Percentiles rank a stretch among this genome's conserved stretches.
These are phyloP conservation scores for Triglochin maritima DNA, from an alignment of 106 monocot genomes.

Conservation along the genomic window DNA sequence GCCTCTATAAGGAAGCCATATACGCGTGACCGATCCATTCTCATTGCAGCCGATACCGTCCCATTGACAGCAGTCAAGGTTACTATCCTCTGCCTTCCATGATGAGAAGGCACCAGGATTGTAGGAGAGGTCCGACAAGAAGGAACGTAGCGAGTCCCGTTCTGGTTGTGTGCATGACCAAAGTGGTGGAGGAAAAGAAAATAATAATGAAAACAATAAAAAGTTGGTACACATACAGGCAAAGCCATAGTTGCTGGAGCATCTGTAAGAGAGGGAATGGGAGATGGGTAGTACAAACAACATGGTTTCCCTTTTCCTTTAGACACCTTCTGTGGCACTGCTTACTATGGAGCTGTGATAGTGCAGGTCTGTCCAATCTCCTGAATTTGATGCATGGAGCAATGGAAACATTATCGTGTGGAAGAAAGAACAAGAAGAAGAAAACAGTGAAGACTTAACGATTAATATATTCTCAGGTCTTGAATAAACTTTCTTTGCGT, in stretches of 20 bases:
- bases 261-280: not conserved
- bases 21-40: constrained; percentile 10
- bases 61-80: constrained; percentile 32
- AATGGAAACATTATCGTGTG: not conserved
- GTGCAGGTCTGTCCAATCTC: not conserved
- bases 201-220: constrained; percentile 11
- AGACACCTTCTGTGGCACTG: not conserved
- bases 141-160: constrained; percentile 18
- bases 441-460: not conserved
- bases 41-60: constrained; percentile 29
- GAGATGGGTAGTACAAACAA: not conserved
- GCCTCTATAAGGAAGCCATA: constrained; percentile 28
- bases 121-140: constrained; percentile 10
- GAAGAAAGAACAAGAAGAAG: not conserved
- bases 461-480: too few species aligned
- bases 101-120: not conserved
- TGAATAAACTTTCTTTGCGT: too few species aligned
- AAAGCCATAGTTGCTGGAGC: not conserved
- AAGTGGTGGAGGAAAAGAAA: not conserved
- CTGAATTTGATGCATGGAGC: not conserved
- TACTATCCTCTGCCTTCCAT: not conserved
- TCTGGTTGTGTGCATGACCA: constrained; percentile 13
- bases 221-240: not conserved
- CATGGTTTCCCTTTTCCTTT: not conserved
- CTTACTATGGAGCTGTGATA: not conserved